These are phyloP conservation scores for Conticribra guillardii DNA, from an alignment of 108 stramenopile species.

Conservation along the genomic window DNA sequence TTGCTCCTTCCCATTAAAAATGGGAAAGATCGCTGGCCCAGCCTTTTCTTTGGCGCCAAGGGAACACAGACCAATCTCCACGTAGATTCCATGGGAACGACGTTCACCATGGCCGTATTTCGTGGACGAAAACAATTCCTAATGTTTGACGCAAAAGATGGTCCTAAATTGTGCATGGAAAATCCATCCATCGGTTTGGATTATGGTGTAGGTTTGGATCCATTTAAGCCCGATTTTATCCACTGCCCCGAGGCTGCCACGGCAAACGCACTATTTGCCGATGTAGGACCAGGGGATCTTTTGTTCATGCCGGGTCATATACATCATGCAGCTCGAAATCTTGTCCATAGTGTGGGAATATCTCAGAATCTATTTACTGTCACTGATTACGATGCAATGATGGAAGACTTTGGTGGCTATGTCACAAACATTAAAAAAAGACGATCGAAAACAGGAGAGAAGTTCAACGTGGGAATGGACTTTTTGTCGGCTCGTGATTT, in stretches of 20 bases:
- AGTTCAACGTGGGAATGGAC: neutral
- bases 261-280: slow-evolving; percentile 1
- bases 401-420: slow-evolving; percentile 5
- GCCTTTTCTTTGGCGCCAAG: slow-evolving; percentile 12
- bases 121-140: slow-evolving; percentile 20
- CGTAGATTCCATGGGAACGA: slow-evolving; percentile 12
- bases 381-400: neutral
- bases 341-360: slow-evolving; percentile 6
- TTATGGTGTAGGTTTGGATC: slow-evolving; percentile 10
- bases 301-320: slow-evolving; percentile 10
- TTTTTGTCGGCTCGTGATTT: neutral
- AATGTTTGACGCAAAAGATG: slow-evolving; percentile 3
- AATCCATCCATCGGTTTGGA: neutral
- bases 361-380: slow-evolving; percentile 8
- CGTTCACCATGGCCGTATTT: slow-evolving; percentile 24
- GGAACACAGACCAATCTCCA: slow-evolving; percentile 9
- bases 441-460: neutral
- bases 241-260: neutral
- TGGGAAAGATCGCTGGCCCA: slow-evolving; percentile 8
- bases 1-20: neutral
- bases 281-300: slow-evolving; percentile 11
- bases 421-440: neutral
- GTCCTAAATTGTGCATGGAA: slow-evolving; percentile 14
- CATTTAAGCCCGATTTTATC: slow-evolving; percentile 7
- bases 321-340: slow-evolving; percentile 15